A percentile compares a stretch with the other conserved stretches of the same genome.
Evolutionary conservation across 2,329 filamentous ascomycete genomes (phyloP).

Genomic region (Coniochaeta pulveracea): DNA sequence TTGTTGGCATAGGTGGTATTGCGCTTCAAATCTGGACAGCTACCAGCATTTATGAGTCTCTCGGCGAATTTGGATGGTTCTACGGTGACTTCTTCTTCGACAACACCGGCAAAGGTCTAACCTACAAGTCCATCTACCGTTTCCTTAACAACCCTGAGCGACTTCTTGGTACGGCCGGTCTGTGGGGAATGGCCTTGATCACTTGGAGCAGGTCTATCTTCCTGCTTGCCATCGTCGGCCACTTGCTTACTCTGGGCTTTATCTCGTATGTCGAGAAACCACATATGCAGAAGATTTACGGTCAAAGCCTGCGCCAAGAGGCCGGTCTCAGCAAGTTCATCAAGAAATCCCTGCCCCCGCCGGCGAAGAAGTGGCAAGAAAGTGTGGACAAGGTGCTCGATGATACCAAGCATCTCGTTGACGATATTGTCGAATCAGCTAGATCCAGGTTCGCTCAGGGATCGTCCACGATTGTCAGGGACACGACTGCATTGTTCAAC

Average conservation of each 20-base stretch:
- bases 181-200: slow-evolving; percentile 91
- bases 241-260: slow-evolving; percentile 75
- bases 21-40: slow-evolving; percentile 88
- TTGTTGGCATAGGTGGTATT: slow-evolving; percentile 70
- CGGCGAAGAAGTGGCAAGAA: slow-evolving; percentile 72
- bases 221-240: slow-evolving; percentile 73
- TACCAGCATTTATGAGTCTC: slow-evolving; percentile 83
- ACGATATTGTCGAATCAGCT: slow-evolving; percentile 79
- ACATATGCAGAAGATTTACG: slow-evolving; percentile 97
- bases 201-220: slow-evolving; percentile 84
- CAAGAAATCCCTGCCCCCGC: slow-evolving; percentile 72
- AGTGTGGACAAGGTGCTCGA: slow-evolving; percentile 81
- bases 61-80: slow-evolving; percentile 98
- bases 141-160: slow-evolving; percentile 97
- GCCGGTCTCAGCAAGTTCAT: slow-evolving; percentile 89
- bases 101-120: slow-evolving; percentile 73
- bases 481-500: slow-evolving; percentile 80
- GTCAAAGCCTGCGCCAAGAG: slow-evolving; percentile 68
- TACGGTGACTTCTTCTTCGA: slow-evolving; percentile 99
- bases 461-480: slow-evolving; percentile 76
- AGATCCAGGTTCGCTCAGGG: slow-evolving; percentile 78
- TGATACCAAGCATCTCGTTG: slow-evolving; percentile 78
- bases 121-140: slow-evolving; percentile 93
- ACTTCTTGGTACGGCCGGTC: slow-evolving; percentile 83
- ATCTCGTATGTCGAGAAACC: slow-evolving; percentile 90